phyloP scores from a whole-genome alignment of 2,329 filamentous ascomycete species.

The Fusarium sp. region DNA sequence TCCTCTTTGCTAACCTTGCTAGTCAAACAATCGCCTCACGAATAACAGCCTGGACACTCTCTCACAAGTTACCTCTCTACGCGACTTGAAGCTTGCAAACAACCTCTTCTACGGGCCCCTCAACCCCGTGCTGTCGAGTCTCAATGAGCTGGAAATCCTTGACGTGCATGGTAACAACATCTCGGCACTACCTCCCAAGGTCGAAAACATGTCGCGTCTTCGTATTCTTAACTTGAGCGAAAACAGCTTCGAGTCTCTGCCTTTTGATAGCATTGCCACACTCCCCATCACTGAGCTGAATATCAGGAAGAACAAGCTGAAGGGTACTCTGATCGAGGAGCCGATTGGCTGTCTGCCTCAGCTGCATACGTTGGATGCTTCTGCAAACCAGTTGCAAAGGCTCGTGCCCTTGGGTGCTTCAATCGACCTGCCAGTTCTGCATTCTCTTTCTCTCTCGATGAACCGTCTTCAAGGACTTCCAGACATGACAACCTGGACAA shows the following conservation, averaged over 20 bases:
- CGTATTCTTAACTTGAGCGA: conserved; percentile 81
- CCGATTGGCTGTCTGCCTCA: conserved; percentile 66
- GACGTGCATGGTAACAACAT: conserved; percentile 86
- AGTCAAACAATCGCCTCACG: conserved; percentile 84
- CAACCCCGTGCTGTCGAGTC: conserved; percentile 67
- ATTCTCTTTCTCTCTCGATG: conserved; percentile 78
- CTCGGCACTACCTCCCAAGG: conserved; percentile 71
- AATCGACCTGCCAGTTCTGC: conserved; percentile 75
- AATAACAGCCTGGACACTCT: conserved; percentile 78
- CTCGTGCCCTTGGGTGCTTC: conserved; percentile 54
- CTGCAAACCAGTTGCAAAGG: conserved; percentile 75
- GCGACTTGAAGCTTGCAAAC: conserved; percentile 82
- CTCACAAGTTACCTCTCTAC: conserved; percentile 74
- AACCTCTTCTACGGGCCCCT: conserved; percentile 78
- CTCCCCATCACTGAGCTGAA: conserved; percentile 78
- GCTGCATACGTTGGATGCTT: conserved; percentile 80
- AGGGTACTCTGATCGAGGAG: conserved; percentile 74
- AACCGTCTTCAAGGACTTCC: conserved; percentile 82
- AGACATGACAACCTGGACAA: conserved; percentile 76
- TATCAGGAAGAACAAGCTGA: conserved; percentile 80
- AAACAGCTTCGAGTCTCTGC: conserved; percentile 77
- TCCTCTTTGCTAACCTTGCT: conserved; percentile 28
- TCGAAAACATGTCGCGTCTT: conserved; percentile 74
- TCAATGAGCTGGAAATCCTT: conserved; percentile 78
- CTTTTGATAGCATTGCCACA: conserved; percentile 73